These are phyloP conservation scores for Penicillium manginii DNA, from an alignment of 495 filamentous ascomycete genomes.

Conservation along the genomic window DNA sequence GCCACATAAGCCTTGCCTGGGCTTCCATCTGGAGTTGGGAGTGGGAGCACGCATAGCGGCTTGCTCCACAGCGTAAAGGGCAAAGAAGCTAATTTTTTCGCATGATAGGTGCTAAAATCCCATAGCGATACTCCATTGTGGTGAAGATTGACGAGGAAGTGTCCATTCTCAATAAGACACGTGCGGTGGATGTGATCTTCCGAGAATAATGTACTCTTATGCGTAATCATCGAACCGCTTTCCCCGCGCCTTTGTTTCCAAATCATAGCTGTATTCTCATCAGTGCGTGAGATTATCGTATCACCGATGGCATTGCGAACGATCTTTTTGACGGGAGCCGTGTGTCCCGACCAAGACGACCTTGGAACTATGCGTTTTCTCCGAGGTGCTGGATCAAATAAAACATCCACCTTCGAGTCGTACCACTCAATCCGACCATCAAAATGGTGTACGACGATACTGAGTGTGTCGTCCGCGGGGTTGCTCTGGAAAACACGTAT, in stretches of 20 bases:
- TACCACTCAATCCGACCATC: slow-evolving; percentile 84
- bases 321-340: slow-evolving; percentile 77
- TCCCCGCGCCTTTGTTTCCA: slow-evolving; percentile 69
- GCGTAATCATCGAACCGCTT: slow-evolving; percentile 56
- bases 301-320: slow-evolving; percentile 80
- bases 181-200: slow-evolving; percentile 80
- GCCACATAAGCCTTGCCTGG: slow-evolving; percentile 65
- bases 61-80: slow-evolving; percentile 68
- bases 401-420: slow-evolving; percentile 72
- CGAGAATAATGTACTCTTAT: slow-evolving; percentile 71
- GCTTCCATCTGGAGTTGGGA: slow-evolving; percentile 65
- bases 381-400: slow-evolving; percentile 79
- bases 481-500: slow-evolving; percentile 72
- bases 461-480: slow-evolving; percentile 61
- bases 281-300: slow-evolving; percentile 79
- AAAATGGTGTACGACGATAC: slow-evolving; percentile 83
- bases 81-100: slow-evolving; percentile 59
- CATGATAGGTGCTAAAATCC: slow-evolving; percentile 66
- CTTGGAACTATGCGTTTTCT: slow-evolving; percentile 60
- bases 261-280: slow-evolving; percentile 76
- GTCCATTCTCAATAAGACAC: slow-evolving; percentile 72
- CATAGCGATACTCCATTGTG: slow-evolving; percentile 78
- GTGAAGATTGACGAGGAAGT: slow-evolving; percentile 82
- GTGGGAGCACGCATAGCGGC: slow-evolving; percentile 78
- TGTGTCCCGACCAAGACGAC: slow-evolving; percentile 83